Conservation (phyloP, 305 asterid species). For the Fraxinus platypoda region DNA sequence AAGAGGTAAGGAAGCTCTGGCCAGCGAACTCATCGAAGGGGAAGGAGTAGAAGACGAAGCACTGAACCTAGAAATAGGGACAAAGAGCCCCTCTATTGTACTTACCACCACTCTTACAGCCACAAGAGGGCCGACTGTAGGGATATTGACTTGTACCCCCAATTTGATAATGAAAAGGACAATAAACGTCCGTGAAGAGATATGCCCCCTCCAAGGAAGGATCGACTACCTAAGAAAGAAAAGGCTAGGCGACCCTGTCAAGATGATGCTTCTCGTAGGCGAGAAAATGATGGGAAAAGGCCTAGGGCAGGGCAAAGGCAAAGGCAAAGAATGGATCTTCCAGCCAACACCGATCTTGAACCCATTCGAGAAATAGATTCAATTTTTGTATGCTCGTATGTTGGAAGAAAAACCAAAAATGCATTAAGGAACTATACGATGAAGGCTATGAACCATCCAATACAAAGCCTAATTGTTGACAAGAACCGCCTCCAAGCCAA, state of each 20-base stretch:
- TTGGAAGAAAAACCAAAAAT: no score
- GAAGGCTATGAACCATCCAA: no score
- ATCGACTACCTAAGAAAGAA: not conserved
- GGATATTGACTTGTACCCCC: not conserved
- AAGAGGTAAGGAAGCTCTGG: not conserved
- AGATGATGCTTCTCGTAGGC: not conserved
- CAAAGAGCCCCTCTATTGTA: not conserved
- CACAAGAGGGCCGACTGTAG: not conserved
- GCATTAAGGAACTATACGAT: no score
- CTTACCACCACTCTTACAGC: not conserved
- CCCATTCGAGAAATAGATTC: not conserved
- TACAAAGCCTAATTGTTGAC: no score
- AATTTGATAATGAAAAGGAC: not conserved
- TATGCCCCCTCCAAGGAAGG: not conserved
- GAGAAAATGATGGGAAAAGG: not conserved
- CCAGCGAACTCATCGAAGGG: not conserved
- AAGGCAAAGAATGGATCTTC: not conserved
- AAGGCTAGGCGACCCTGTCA: not conserved
- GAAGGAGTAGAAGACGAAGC: not conserved
- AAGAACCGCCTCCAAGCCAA: no score
- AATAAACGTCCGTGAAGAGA: not conserved
- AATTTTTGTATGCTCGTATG: no score
- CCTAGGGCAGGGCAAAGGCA: not conserved
- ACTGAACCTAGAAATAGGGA: not conserved
- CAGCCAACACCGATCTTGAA: not conserved